These are phyloP conservation scores for Tuber brumale DNA, from an alignment of 495 filamentous ascomycete species.

Conservation along the genomic window DNA sequence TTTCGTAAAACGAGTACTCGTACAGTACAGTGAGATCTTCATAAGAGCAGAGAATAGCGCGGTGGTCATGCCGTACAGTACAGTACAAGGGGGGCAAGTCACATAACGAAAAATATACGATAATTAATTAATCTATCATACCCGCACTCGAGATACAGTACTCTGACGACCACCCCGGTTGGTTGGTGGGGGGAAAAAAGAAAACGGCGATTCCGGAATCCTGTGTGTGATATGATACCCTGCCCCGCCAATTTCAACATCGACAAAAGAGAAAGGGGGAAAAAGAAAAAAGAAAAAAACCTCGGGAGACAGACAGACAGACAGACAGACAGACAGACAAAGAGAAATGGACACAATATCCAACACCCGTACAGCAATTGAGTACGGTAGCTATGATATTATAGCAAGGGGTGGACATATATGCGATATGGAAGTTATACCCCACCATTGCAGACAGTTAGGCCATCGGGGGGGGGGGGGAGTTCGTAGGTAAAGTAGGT, in stretches of 20 bases:
- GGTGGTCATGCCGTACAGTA: not conserved
- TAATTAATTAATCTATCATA: not conserved
- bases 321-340: no score
- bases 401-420: not conserved
- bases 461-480: not conserved
- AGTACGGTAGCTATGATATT: no score
- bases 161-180: not conserved
- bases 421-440: not conserved
- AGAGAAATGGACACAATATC: not conserved
- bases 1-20: no score
- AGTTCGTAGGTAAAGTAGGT: no score
- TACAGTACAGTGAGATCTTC: not conserved
- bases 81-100: not conserved
- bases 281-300: not conserved
- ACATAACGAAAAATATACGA: not conserved
- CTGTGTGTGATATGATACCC: no score
- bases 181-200: not conserved
- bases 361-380: not conserved
- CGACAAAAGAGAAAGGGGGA: no score
- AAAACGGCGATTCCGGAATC: not conserved
- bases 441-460: not conserved
- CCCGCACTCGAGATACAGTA: no score
- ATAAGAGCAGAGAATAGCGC: not conserved
- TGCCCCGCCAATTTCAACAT: not conserved
- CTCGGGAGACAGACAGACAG: no score